Evolutionary conservation across 1,284 basidiomycete species (phyloP).

Genomic region (Moesziomyces sp.): DNA sequence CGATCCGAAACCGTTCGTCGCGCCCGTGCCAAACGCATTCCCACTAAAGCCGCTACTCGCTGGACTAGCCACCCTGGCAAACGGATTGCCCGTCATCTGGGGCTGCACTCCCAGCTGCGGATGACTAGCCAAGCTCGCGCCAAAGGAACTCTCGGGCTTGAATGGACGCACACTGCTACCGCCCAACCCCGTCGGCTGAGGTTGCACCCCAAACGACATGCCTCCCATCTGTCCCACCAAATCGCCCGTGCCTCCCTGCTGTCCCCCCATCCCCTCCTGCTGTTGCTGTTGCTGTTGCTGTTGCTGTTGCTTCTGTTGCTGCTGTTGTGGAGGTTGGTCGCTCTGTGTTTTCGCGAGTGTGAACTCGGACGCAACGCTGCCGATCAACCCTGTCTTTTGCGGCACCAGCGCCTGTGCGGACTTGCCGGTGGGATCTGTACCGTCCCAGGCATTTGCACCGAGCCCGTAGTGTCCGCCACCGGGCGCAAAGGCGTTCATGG

Average conservation of each 20-base stretch:
- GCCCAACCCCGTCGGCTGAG: constrained; percentile 59
- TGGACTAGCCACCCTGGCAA: constrained; percentile 30
- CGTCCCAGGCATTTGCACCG: constrained; percentile 58
- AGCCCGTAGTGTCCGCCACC: constrained; percentile 53
- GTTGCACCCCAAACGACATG: constrained; percentile 48
- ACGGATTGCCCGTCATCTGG: constrained; percentile 55
- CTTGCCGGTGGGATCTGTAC: constrained; percentile 23
- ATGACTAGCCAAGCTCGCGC: constrained; percentile 38
- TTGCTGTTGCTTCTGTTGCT: constrained; percentile 8
- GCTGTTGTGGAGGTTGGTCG: constrained; percentile 10
- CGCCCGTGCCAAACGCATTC: no score
- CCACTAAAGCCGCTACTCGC: background rate
- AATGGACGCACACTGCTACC: constrained; percentile 47
- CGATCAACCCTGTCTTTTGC: constrained; percentile 66
- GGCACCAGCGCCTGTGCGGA: constrained; percentile 24
- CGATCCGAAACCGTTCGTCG: no score
- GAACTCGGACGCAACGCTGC: constrained; percentile 68
- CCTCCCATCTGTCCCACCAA: constrained; percentile 31
- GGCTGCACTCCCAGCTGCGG: constrained; percentile 22
- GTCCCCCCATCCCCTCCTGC: background rate
- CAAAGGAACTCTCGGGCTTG: constrained; percentile 56
- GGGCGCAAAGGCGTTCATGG: constrained; percentile 71
- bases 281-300: background rate
- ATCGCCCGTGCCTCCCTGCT: constrained; percentile 11
- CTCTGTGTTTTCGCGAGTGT: constrained; percentile 33